Base-by-base conservation (phyloP, 202 grass and related monocot genomes). In the Hordeum pubiflorum region DNA sequence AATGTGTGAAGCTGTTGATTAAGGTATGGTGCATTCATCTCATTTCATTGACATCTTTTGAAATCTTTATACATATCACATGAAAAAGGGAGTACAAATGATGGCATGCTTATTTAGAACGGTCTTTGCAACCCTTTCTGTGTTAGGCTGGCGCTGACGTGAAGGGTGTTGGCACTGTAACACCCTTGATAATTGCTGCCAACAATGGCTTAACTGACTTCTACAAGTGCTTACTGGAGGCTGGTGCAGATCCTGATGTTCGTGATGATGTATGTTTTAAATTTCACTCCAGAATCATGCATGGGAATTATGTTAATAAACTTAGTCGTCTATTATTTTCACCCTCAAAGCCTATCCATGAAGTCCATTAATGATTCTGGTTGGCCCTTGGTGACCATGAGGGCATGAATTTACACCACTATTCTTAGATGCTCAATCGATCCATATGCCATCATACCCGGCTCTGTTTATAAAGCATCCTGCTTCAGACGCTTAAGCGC, bases 111-210 rank as follows among this genome's bases (percentile, higher is more conserved):
- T 60, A 67, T 76, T 15, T 76, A 31, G 24, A 36, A 20, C 9
- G 22, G 22, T 34, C 56, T 18, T 50, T 69, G 40, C 22, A 40
- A 46, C 41, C 10, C 59, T 62, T n/a, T 62, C 6, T 24, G 3
- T 60, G 43, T 50, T 72, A 89, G 87, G 87, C 82, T 72, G 82
- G 82, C 72, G 78, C 82, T 78, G 78, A 82, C 78, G 60, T 86
- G 18, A 89, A 89, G 41, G 76, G 76, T 40, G 23, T 85, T 79
- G 33, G 34, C 10, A 65, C 13, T 7, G 15, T 37, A 21, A 40
- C 34, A 11, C 87, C 82, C 18, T 64, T 89, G 72, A 46, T 81
- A 43, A 12, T 65, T 10, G 78, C 87, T 48, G 80, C 55, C 22
- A 18, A 0, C 7, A 21, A 76, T 6, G 87, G 79, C 6, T 81